Evolutionary conservation across 768 basidiomycete species (phyloP).

Genomic region (Ramaria rubella): DNA sequence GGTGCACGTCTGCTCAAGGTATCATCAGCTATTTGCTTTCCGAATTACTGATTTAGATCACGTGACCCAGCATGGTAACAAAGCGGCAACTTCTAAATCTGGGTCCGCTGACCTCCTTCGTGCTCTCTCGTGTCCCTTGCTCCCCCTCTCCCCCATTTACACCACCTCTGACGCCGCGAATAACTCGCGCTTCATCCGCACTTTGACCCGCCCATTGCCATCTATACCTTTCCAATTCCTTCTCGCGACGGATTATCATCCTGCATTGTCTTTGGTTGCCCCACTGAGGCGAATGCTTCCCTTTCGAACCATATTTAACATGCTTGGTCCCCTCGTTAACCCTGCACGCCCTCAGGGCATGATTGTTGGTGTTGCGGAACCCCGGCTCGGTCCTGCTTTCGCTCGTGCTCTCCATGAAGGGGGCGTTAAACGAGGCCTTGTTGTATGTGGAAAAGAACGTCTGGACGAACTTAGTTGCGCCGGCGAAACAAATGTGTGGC

Average conservation of each 20-base stretch:
- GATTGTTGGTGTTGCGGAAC: slow-evolving; percentile 86
- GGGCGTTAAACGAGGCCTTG: slow-evolving; percentile 76
- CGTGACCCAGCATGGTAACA: slow-evolving; percentile 67
- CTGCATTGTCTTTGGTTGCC: slow-evolving; percentile 70
- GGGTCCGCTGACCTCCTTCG: slow-evolving; percentile 92
- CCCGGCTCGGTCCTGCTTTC: slow-evolving; percentile 74
- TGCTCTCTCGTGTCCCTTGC: slow-evolving; percentile 73
- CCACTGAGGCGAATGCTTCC: slow-evolving; percentile 82
- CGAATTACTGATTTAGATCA: background rate
- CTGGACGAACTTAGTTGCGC: slow-evolving; percentile 96
- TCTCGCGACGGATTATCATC: slow-evolving; percentile 91
- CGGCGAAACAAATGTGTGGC: slow-evolving; percentile 82
- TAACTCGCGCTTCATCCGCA: background rate
- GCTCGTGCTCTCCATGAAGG: slow-evolving; percentile 65
- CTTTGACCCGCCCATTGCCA: slow-evolving; percentile 36
- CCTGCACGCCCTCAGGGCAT: slow-evolving; percentile 82
- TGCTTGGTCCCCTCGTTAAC: slow-evolving; percentile 90
- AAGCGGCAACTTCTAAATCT: slow-evolving; percentile 89
- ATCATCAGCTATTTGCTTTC: background rate
- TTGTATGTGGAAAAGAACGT: slow-evolving; percentile 88
- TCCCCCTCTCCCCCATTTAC: slow-evolving; percentile 49
- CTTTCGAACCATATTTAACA: slow-evolving; percentile 95
- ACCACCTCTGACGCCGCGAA: slow-evolving; percentile 37
- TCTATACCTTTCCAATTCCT: slow-evolving; percentile 85
- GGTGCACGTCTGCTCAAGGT: slow-evolving; percentile 86